These are phyloP conservation scores for Hemileccinum impolitum DNA, from an alignment of 768 basidiomycete genomes.

Conservation along the genomic window DNA sequence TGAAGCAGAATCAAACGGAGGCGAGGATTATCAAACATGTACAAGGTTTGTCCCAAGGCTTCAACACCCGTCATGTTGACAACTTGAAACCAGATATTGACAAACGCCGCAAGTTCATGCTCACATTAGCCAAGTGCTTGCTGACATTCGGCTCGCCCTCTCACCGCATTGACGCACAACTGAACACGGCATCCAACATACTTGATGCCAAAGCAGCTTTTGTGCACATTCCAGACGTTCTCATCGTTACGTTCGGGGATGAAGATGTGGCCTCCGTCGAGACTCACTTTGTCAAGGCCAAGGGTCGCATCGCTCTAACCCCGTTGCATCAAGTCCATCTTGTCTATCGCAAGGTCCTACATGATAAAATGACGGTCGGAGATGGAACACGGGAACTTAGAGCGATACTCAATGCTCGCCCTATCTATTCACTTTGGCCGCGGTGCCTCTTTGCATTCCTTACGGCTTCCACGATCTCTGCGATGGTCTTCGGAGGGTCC, in stretches of 20 bases:
- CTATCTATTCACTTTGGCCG: constrained; percentile 63
- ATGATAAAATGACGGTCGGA: constrained; percentile 73
- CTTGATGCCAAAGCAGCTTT: constrained; percentile 80
- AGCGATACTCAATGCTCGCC: constrained; percentile 55
- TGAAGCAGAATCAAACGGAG: constrained; percentile 33
- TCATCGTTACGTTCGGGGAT: constrained; percentile 82
- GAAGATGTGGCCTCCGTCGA: constrained; percentile 67
- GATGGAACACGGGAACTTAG: constrained; percentile 70
- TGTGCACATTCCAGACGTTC: constrained; percentile 74
- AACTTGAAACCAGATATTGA: constrained; percentile 37
- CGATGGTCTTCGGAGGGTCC: constrained; percentile 77
- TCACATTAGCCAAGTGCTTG: constrained; percentile 83
- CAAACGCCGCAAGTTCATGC: constrained; percentile 66
- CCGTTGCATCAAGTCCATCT: constrained; percentile 78
- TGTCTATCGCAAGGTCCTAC: constrained; percentile 82
- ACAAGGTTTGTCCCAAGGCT: constrained; percentile 36
- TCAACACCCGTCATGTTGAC: background rate
- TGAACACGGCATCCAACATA: constrained; percentile 73
- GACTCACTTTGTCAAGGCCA: constrained; percentile 83
- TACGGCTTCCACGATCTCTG: constrained; percentile 78
- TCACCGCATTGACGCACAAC: constrained; percentile 87
- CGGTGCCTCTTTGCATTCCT: constrained; percentile 76
- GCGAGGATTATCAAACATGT: constrained; percentile 42
- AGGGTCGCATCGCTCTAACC: constrained; percentile 77
- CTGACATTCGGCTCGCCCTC: constrained; percentile 94